Evolutionary conservation across 2,329 filamentous ascomycete genomes (phyloP).

Genomic region (Ascochyta rabiei): DNA sequence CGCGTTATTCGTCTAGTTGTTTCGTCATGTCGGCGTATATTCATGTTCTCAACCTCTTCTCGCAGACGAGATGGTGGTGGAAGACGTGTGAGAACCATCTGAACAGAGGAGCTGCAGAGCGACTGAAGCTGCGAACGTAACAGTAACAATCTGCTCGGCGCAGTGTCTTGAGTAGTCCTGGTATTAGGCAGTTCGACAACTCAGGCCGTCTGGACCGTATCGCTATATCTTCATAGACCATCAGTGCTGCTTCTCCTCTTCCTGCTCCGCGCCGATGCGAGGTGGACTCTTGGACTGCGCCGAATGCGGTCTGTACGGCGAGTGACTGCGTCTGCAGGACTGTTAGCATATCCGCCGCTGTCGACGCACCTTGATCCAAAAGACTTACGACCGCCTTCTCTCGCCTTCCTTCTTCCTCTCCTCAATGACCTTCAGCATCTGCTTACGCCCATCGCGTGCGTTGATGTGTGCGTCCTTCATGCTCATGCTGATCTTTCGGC

Average conservation of each 20-base stretch:
- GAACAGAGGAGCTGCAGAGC: neutral
- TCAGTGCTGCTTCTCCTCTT: conserved; percentile 17
- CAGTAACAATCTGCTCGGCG: neutral
- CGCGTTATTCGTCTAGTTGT: neutral
- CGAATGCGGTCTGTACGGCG: conserved; percentile 40
- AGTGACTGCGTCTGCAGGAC: conserved; percentile 39
- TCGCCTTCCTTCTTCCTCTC: conserved; percentile 85
- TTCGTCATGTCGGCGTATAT: neutral
- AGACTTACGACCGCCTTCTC: conserved; percentile 76
- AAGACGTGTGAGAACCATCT: neutral
- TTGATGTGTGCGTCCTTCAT: conserved; percentile 85
- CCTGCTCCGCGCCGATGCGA: conserved; percentile 44
- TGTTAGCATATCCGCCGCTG: conserved; percentile 1
- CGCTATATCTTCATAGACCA: neutral
- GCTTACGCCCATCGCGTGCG: conserved; percentile 78
- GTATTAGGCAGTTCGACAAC: neutral
- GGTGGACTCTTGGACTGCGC: conserved; percentile 46
- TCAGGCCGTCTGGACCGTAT: neutral
- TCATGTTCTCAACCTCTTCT: neutral
- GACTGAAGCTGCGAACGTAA: neutral
- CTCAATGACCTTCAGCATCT: conserved; percentile 91
- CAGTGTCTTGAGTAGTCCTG: neutral
- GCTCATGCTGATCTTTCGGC: conserved; percentile 92
- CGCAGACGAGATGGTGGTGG: neutral
- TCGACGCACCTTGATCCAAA: neutral